A percentile compares a stretch with the other conserved stretches of the same genome.
phyloP scores from a whole-genome alignment of 2,329 filamentous ascomycete genomes.

The Xylaria digitata region DNA sequence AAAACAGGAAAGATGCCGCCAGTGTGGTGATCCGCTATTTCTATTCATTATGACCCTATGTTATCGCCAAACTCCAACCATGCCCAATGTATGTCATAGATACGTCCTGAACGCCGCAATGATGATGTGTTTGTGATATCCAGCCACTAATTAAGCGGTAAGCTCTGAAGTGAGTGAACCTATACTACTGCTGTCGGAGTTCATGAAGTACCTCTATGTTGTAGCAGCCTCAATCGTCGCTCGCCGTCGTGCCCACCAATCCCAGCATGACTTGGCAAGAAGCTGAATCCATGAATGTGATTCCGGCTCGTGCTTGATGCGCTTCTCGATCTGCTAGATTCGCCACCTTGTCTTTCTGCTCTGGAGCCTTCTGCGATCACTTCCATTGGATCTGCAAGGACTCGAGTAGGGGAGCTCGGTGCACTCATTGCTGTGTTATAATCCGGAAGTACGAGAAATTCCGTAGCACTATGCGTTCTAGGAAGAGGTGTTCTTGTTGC shows the following conservation, averaged over 20 bases:
- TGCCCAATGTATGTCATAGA: conserved; percentile 17
- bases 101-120: conserved; percentile 23
- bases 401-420: conserved; percentile 60
- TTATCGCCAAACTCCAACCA: conserved; percentile 11
- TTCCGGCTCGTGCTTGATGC: conserved; percentile 36
- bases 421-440: conserved; percentile 71
- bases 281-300: conserved; percentile 47
- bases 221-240: conserved; percentile 43
- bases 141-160: background rate
- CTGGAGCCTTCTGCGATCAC: conserved; percentile 45
- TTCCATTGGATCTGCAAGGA: conserved; percentile 48
- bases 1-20: conserved; percentile 1
- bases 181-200: background rate
- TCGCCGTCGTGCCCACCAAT: conserved; percentile 46
- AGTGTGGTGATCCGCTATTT: conserved; percentile 20
- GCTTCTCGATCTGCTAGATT: conserved; percentile 39
- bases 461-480: conserved; percentile 62
- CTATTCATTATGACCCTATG: conserved; percentile 15
- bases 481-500: conserved; percentile 73
- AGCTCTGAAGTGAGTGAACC: background rate
- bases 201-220: conserved; percentile 43
- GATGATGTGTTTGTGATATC: conserved; percentile 9
- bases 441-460: conserved; percentile 68
- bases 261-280: conserved; percentile 43
- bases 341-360: conserved; percentile 15